Conservation (phyloP, 2,329 filamentous ascomycete genomes). For the Paecilomyces sp. region DNA sequence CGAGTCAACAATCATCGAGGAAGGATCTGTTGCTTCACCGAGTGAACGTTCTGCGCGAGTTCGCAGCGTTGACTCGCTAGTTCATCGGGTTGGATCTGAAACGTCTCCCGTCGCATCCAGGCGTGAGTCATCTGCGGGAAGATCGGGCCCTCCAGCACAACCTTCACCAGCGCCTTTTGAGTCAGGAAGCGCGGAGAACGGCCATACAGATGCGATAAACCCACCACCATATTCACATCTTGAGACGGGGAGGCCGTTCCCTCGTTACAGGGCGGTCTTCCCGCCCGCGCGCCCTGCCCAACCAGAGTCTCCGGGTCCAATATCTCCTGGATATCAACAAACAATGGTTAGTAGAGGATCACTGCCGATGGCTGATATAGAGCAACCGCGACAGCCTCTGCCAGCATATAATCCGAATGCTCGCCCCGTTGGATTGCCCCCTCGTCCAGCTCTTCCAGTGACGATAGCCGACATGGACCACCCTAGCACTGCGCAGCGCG, state of each 20-base stretch:
- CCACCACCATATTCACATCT: slow-evolving; percentile 50
- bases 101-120: background rate
- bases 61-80: slow-evolving; percentile 5
- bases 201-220: slow-evolving; percentile 11
- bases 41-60: slow-evolving; percentile 16
- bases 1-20: slow-evolving; percentile 19
- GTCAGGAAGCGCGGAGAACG: background rate
- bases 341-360: slow-evolving; percentile 58
- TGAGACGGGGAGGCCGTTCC: slow-evolving; percentile 14
- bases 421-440: slow-evolving; percentile 30
- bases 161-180: background rate
- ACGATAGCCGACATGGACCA: slow-evolving; percentile 16
- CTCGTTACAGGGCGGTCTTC: slow-evolving; percentile 51
- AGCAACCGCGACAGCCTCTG: slow-evolving; percentile 40
- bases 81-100: slow-evolving; percentile 4
- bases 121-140: background rate
- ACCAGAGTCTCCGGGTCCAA: slow-evolving; percentile 52
- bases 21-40: slow-evolving; percentile 20
- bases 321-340: slow-evolving; percentile 55
- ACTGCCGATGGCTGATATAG: slow-evolving; percentile 55
- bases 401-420: slow-evolving; percentile 14
- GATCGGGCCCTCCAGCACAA: background rate
- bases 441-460: slow-evolving; percentile 18
- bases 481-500: slow-evolving; percentile 14
- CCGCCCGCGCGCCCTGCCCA: slow-evolving; percentile 45